Evolutionary conservation across 805 yeast genomes (phyloP), one percentile per base, ranked within the genome.

Genomic region (Pichia paraexigua): DNA sequence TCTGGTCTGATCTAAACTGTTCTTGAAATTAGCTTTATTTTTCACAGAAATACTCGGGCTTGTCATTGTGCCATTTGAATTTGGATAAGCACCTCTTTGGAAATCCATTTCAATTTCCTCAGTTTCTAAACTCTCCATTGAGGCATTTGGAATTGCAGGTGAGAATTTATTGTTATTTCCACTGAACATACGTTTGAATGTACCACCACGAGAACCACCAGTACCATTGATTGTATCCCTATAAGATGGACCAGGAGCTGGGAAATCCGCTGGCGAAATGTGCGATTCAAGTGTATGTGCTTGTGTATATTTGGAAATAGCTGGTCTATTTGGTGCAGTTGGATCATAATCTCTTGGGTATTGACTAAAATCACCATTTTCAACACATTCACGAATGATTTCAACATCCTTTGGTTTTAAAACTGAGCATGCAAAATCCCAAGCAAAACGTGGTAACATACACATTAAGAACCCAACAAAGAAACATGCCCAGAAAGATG

Each of bases 341-440:
- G 95, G 95, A 64, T 86, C 95, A 63, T 83, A 86, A 49, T 78
- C 75, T 12, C 64, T 68, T 12, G 90, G 90, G 62, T 82, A 85
- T 39, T 75, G 79, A 53, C 72, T 80, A 59, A 77, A 86, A 58
- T 83, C 85, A 45, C 94, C 94, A 50, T 75, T 71, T 25, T 67
- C 66, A 58, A 80, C 82, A 67, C 87, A 77, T 66, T 87, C 94
- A 60, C 94, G 70, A 50, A 87, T 75, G 56, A 87, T 82, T 59
- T 86, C 92, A 53, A 82, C 69, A 66, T 87, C 94, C 51, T 71
- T 74, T 30, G 94, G 95, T 57, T 62, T 69, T 58, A 70, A 77
- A 32, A 80, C 62, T 53, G 77, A 79, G 55, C 71, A 75, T 41
- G 75, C 57, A 56, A 79, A 73, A 64, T 85, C 90, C 60, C 72